Percentiles rank a stretch among this genome's conserved stretches.
Evolutionary conservation across 495 filamentous ascomycete genomes (phyloP).

Genomic region (Barbatosphaeria neglecta): DNA sequence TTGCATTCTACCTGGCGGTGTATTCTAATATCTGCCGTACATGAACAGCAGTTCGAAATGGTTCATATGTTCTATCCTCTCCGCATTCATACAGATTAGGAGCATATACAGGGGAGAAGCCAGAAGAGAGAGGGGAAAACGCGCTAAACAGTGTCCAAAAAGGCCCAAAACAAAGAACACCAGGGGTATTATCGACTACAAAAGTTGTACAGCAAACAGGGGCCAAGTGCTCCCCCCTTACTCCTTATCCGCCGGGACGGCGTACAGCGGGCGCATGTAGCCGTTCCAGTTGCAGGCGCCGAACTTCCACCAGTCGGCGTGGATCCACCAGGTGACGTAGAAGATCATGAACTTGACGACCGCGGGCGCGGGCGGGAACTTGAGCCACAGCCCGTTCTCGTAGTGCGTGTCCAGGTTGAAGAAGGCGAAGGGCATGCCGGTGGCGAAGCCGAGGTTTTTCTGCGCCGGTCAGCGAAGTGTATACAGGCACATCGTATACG

Average conservation of each 20-base stretch:
- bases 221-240: not conserved
- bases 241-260: not conserved
- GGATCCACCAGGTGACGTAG: conserved; percentile 13
- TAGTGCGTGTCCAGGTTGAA: conserved; percentile 33
- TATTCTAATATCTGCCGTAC: no score
- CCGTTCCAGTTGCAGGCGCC: conserved; percentile 15
- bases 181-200: no score
- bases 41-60: no score
- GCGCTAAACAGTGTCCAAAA: no score
- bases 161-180: no score
- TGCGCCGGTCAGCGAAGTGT: not conserved
- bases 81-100: no score
- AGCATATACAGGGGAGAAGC: no score
- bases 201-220: not conserved
- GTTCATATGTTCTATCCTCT: no score
- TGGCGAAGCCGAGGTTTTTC: conserved; percentile 8
- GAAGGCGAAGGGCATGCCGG: conserved; percentile 12
- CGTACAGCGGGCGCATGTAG: conserved; percentile 14
- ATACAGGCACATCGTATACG: not conserved
- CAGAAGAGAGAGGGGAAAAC: no score
- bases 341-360: conserved; percentile 11
- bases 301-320: conserved; percentile 21
- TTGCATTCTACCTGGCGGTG: no score
- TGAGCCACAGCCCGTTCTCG: conserved; percentile 18
- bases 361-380: conserved; percentile 20